These are phyloP conservation scores for Pelargonium myrrhifolium DNA, from an alignment of 441 rosid species.

Conservation along the genomic window DNA sequence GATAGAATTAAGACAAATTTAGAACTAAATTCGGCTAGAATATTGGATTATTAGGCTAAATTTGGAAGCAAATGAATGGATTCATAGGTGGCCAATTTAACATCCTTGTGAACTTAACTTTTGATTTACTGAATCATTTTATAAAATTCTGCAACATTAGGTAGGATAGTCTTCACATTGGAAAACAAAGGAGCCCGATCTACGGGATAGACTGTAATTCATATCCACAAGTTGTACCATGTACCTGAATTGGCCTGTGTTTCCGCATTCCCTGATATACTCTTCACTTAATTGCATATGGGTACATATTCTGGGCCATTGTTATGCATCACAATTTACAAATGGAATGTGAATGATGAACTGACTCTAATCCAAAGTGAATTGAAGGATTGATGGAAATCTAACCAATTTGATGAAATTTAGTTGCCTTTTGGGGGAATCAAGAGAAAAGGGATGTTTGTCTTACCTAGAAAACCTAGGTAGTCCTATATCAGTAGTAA, in stretches of 20 bases:
- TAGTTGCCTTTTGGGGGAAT: background rate
- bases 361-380: background rate
- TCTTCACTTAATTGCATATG: too few relatives aligned
- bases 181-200: background rate
- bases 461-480: background rate
- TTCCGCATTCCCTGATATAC: background rate
- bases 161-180: background rate
- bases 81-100: background rate
- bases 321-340: background rate
- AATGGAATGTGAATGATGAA: background rate
- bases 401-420: background rate
- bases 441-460: background rate
- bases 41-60: background rate
- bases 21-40: background rate
- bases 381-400: background rate
- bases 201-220: background rate
- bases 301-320: background rate
- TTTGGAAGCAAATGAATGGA: background rate
- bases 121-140: background rate
- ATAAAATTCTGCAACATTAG: background rate
- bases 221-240: background rate
- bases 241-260: slow-evolving; percentile 1
- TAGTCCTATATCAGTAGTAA: background rate
- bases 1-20: background rate
- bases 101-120: background rate